Base-by-base conservation (phyloP, 345 rosid species). In the Brassica cretica region DNA sequence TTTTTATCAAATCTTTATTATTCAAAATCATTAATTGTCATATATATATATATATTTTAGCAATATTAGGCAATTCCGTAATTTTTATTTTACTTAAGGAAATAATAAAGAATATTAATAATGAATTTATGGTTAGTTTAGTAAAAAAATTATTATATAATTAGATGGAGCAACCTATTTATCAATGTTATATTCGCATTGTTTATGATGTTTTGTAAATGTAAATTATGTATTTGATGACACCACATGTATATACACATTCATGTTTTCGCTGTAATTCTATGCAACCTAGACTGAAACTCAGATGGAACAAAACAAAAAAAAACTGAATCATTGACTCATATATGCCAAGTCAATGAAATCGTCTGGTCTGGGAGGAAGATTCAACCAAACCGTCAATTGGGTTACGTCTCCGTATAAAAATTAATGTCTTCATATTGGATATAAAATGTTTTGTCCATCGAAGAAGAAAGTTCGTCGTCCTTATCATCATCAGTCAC, bases 301-400 rank as follows among this genome's bases (percentile, higher is more conserved):
- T 15, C 44, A 9, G 37, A 71, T 9, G 2, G 53, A 35, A 19
- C 3, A 37, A 14, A 51, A 8, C 24, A 59, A 9, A 56, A 56
- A 56, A 1, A 19, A 58, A 70, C 21, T 55, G 32, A 27, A 41
- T 55, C 7, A 29, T 78, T 66, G 72, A 66, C 76, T 6, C 11
- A 46, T 35, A 37, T 3, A 29, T 21, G 62, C 4, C 11, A 78
- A 78, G 72, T 72, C 76, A 71, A 65, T 35, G 25, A 29, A 15
- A n/a, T 56, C 21, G 73, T 66, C 65, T 68, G 8, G 65, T 79
- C 15, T 77, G 10, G n/a, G 60, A 53, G 16, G 66, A 77, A 71
- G 35, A 65, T 37, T 77, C 81, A 19, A 77, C 81, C 72, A 65
- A 65, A 66, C 69, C 68, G 44, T 72, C 69, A 11, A 66, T 41